Evolutionary conservation across 2,329 filamentous ascomycete species (phyloP).

Genomic region (Phyllosticta ampelicida): DNA sequence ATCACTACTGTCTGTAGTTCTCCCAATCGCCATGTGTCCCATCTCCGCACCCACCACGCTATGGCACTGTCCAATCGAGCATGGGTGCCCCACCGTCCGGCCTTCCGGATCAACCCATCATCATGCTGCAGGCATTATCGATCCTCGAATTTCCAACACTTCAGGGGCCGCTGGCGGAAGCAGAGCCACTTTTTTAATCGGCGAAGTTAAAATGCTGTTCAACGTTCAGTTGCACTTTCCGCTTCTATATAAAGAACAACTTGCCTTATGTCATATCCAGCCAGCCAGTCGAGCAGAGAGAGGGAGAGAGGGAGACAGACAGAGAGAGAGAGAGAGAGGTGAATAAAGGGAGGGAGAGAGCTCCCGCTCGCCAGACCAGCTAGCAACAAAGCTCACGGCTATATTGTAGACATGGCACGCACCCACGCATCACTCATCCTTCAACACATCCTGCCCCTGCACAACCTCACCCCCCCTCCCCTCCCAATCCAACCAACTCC

Average conservation of each 20-base stretch:
- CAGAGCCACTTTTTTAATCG: not conserved
- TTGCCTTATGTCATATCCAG: not conserved
- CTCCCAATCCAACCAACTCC: constrained; percentile 77
- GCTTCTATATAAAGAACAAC: not conserved
- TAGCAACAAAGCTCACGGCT: not conserved
- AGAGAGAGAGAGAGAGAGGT: too few species aligned
- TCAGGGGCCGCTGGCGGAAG: not conserved
- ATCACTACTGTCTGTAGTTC: too few species aligned
- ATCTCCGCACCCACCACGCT: too few species aligned
- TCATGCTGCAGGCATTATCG: not conserved
- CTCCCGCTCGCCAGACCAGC: too few species aligned
- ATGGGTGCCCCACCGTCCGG: not conserved
- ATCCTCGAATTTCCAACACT: not conserved
- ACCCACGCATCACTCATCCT: not conserved
- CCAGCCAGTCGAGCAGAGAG: not conserved
- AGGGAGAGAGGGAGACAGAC: too few species aligned
- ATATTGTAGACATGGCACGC: not conserved
- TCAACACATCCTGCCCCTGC: constrained; percentile 6
- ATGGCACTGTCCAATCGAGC: not conserved
- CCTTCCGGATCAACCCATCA: not conserved
- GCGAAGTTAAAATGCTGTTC: too few species aligned
- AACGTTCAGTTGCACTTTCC: too few species aligned
- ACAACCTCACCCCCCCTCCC: constrained; percentile 51
- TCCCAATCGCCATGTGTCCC: too few species aligned
- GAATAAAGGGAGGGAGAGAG: too few species aligned